Evolutionary conservation across 2,329 filamentous ascomycete genomes (phyloP).

Genomic region (Cladosporium sp.): DNA sequence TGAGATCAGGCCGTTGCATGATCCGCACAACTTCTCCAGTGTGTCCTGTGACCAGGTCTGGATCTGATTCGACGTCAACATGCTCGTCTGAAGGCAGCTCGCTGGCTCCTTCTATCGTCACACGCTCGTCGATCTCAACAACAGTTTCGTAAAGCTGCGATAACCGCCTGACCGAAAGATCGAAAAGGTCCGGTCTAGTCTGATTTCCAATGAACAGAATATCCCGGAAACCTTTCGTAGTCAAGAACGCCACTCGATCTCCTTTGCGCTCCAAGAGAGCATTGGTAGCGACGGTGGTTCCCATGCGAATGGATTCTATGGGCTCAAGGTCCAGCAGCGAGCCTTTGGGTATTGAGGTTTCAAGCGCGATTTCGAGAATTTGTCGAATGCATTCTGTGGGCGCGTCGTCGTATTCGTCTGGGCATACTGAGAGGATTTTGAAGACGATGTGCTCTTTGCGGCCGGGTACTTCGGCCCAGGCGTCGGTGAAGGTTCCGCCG

Average conservation of each 20-base stretch:
- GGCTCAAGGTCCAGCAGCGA: conserved; percentile 16
- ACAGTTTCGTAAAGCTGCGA: conserved; percentile 22
- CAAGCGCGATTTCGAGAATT: conserved; percentile 21
- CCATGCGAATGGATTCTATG: conserved; percentile 26
- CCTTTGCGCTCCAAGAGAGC: conserved; percentile 29
- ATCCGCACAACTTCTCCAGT: conserved; percentile 29
- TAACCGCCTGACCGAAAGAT: conserved; percentile 21
- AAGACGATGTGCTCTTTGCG: conserved; percentile 44
- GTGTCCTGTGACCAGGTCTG: conserved; percentile 42
- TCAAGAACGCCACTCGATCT: conserved; percentile 25
- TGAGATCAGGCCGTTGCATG: conserved; percentile 21
- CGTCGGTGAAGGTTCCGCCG: conserved; percentile 83
- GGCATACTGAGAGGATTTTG: conserved; percentile 29
- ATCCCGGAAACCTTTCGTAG: conserved; percentile 30
- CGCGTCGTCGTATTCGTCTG: conserved; percentile 28
- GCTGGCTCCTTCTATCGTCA: conserved; percentile 31
- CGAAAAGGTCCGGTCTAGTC: conserved; percentile 29
- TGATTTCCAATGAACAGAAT: conserved; percentile 30
- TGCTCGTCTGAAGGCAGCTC: conserved; percentile 12
- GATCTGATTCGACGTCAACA: conserved; percentile 28
- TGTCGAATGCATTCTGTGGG: conserved; percentile 29
- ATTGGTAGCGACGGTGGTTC: conserved; percentile 31
- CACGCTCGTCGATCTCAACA: conserved; percentile 22
- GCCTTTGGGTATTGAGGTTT: conserved; percentile 19
- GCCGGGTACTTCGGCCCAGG: conserved; percentile 65